Base-by-base conservation (phyloP, 2,329 filamentous ascomycete species). In the Colletotrichum sp. region DNA sequence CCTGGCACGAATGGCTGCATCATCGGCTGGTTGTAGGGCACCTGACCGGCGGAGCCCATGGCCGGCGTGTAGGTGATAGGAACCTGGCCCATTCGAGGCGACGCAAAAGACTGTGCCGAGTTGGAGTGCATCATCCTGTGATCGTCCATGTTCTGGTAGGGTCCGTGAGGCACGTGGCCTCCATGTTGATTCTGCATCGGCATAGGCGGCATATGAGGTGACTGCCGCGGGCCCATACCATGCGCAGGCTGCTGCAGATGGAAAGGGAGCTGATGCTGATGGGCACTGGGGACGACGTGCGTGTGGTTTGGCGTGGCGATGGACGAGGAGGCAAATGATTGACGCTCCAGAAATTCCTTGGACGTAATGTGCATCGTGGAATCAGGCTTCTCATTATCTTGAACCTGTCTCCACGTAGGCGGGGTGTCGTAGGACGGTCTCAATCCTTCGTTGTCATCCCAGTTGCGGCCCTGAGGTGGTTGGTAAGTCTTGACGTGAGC, bases 41-140 rank as follows among this genome's bases (percentile, higher is more conserved):
- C 89, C 81, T 95, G 93, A 26, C 91, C 90, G 77, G 93, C 92
- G 24, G 93, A 93, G 69, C 90, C 91, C 87, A 95, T 93, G 15
- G 91, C 90, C 3, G 90, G 91, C 24, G 91, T 91, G 79, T 96
- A 96, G 5, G 91, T 91, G 83, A 95, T 91, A 34, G 93, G 92
- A 18, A 92, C 90, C 78, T 93, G 93, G 68, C 92, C 90, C 79
- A 96, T 90, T 67, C 96, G 92, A 65, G 96, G 96, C 18, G 96
- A 98, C 10, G 95, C 94, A 83, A 95, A 97, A 4, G 95, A 95
- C 80, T 96, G 95, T 5, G 93, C 93, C 28, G 95, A 96, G 79
- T 93, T 96, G 8, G 93, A 94, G 74, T 95, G 95, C 86, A 97
- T 94, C 95, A 98, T 98, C 68, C 96, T 92, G 81, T 96, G 95